phyloP scores from a whole-genome alignment of 495 filamentous ascomycete species.

The Pseudevernia furfuracea region DNA sequence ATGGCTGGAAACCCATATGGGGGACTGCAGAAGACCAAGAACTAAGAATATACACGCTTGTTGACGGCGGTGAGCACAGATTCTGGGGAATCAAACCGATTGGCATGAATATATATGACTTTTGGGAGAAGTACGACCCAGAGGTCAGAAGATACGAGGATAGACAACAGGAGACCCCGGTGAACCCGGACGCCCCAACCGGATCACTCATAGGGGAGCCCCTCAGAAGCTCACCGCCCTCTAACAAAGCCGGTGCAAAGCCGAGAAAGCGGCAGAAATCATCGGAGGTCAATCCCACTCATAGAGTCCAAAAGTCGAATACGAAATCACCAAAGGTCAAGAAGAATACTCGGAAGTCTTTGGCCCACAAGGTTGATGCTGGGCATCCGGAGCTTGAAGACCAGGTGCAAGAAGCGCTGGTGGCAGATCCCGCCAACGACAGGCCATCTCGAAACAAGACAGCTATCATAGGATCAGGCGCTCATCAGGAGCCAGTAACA shows the following conservation, averaged over 20 bases:
- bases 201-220: not conserved
- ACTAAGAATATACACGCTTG: not conserved
- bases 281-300: not conserved
- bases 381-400: too few relatives aligned
- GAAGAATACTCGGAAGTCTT: not conserved
- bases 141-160: not conserved
- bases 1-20: not conserved
- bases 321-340: not conserved
- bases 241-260: not conserved
- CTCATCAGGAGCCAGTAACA: not conserved
- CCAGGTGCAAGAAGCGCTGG: not conserved
- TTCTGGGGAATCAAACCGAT: not conserved
- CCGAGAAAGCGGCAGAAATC: not conserved
- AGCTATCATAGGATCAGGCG: not conserved
- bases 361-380: not conserved
- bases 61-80: not conserved
- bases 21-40: not conserved
- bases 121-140: conserved; percentile 1
- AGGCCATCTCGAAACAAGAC: not conserved
- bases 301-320: not conserved
- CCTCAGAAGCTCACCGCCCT: not conserved
- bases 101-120: not conserved
- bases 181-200: not conserved
- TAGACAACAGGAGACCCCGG: not conserved
- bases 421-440: not conserved